Evolutionary conservation across 768 basidiomycete genomes (phyloP), one percentile per base, ranked within the genome.

Genomic region (Paxillus ammoniavirescens): DNA sequence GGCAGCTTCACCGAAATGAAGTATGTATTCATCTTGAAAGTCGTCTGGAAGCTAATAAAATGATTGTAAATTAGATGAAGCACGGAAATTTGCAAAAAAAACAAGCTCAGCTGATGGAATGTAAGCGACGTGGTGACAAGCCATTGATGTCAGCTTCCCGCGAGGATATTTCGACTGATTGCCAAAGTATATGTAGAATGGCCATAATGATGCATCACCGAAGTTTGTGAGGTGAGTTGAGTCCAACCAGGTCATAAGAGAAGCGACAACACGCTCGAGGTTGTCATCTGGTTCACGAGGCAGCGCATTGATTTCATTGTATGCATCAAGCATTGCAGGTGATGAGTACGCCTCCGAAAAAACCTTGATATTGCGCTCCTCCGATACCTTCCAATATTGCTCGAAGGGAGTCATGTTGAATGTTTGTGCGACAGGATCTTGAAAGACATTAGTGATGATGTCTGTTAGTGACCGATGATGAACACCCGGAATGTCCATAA

Each of bases 201-300:
- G 56, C 58, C 58, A 59, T 17, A 59, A 15, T 4, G 44, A 43
- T 5, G 31, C 8, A 3, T 31, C 31, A 9, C 31, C 31, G 5
- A 31, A 31, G 31, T 31, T 31, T 31, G 31, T 53, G 6, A 65
- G 61, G 44, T 65, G 64, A 1, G 65, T 66, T 0, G 49, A 17
- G 38, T 66, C 65, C 0, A 62, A 66, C 57, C 64, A 65, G n/a
- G 55, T 44, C 61, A 62, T 62, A 5, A 64, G 35, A 0, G 51
- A 47, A 3, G 52, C 53, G 23, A 65, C 45, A 21, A 50, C 47
- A 3, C 52, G 10, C 40, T 62, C 59, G 9, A 52, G 30, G 4
- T 53, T 2, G 23, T 52, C 26, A 1, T 18, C 49, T 3, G 46
- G 49, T 17, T 57, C 49, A 15, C 15, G 35, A n/a, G 52, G 56